Conservation (phyloP, 345 rosid genomes). For the Eucalyptus camaldulensis region DNA sequence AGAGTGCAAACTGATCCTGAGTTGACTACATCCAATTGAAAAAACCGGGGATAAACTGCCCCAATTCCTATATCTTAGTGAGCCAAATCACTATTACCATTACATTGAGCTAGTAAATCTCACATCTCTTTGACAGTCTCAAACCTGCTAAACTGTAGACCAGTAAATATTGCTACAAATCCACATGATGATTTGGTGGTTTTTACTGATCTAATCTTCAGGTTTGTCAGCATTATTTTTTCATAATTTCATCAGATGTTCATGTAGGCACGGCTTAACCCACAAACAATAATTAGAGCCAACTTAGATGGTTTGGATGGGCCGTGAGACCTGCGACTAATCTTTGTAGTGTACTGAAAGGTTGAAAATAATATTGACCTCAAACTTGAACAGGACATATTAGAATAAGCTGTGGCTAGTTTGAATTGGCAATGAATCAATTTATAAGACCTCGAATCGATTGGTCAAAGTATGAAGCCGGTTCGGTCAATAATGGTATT, state of each 20-base stretch:
- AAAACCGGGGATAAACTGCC: neutral
- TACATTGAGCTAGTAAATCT: accelerated
- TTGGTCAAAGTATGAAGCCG: accelerated
- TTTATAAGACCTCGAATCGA: accelerated
- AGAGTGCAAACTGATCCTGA: neutral
- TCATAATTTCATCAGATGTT: neutral
- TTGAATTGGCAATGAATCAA: accelerated
- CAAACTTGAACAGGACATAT: accelerated
- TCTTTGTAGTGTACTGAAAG: no score
- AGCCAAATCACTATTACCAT: neutral
- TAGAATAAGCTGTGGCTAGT: no score
- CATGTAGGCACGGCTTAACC: neutral
- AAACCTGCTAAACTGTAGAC: no score
- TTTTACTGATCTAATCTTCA: neutral
- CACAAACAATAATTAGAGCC: neutral
- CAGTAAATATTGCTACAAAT: accelerated
- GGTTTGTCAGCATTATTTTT: neutral
- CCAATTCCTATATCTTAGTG: neutral
- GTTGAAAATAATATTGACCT: no score
- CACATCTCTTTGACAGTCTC: neutral
- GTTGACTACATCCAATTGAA: neutral
- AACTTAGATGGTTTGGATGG: no score
- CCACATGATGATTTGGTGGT: neutral
- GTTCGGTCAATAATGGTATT: no score
- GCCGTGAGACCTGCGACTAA: accelerated